These are phyloP conservation scores for Colletotrichum orchidophilum DNA, from an alignment of 2,329 filamentous ascomycete genomes.

Conservation along the genomic window DNA sequence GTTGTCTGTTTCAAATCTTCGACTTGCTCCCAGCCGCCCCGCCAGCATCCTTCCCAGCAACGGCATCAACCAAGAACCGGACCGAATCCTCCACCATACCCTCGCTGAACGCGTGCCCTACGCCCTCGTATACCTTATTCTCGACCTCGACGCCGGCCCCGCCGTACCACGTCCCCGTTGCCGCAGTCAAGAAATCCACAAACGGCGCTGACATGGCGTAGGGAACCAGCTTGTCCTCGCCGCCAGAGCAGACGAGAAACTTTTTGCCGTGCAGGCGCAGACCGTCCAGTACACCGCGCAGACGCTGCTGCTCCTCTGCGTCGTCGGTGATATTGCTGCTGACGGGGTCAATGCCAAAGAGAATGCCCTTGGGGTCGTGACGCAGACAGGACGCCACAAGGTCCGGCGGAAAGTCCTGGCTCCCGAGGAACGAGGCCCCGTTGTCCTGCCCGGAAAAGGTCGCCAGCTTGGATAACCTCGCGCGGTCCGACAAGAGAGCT, in stretches of 20 bases:
- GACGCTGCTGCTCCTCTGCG: conserved; percentile 49
- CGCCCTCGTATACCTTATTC: conserved; percentile 73
- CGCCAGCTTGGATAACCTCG: conserved; percentile 72
- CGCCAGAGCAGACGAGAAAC: conserved; percentile 72
- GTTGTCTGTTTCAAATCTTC: conserved; percentile 43
- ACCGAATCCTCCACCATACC: conserved; percentile 75
- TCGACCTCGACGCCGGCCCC: conserved; percentile 66
- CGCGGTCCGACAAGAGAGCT: conserved; percentile 80
- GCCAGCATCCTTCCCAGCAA: conserved; percentile 44
- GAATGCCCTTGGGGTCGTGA: conserved; percentile 78
- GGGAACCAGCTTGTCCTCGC: conserved; percentile 77
- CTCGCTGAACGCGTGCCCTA: conserved; percentile 74
- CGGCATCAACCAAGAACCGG: conserved; percentile 65
- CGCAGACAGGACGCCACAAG: conserved; percentile 71
- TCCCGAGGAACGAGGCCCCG: conserved; percentile 76
- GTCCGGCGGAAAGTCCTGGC: conserved; percentile 76
- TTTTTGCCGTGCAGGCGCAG: conserved; percentile 66
- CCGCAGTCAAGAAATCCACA: conserved; percentile 67
- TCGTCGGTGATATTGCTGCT: conserved; percentile 39
- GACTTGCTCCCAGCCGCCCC: conserved; percentile 35
- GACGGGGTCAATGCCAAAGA: conserved; percentile 65
- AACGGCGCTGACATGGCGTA: conserved; percentile 70
- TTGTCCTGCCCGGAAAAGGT: conserved; percentile 66
- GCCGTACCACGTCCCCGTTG: conserved; percentile 60
- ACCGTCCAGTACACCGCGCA: conserved; percentile 56